phyloP scores from a whole-genome alignment of 169 alveolate species.

The Plasmodium chabaudi region DNA sequence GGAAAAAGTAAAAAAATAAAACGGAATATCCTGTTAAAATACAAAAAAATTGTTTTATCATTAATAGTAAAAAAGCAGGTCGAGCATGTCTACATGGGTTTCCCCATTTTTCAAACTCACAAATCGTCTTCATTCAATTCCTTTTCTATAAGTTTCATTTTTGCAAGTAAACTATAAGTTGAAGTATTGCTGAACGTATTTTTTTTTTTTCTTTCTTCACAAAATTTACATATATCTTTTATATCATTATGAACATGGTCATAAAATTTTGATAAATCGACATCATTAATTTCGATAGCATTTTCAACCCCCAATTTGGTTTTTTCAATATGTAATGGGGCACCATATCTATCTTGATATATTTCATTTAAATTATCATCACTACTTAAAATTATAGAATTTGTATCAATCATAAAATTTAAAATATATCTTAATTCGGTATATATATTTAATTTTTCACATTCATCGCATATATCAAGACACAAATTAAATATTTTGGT shows the following conservation, averaged over 20 bases:
- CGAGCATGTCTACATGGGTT: too few species aligned
- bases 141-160: slow-evolving; percentile 15
- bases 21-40: too few species aligned
- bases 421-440: slow-evolving; percentile 55
- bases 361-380: slow-evolving; percentile 37
- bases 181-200: slow-evolving; percentile 51
- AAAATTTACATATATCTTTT: slow-evolving; percentile 29
- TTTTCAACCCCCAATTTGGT: slow-evolving; percentile 52
- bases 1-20: too few species aligned
- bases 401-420: slow-evolving; percentile 70
- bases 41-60: too few species aligned
- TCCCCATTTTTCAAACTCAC: too few species aligned
- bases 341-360: slow-evolving; percentile 73
- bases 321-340: slow-evolving; percentile 53
- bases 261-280: slow-evolving; percentile 8
- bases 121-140: slow-evolving; percentile 15
- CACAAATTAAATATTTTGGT: slow-evolving; percentile 27
- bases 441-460: slow-evolving; percentile 32
- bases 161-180: slow-evolving; percentile 14
- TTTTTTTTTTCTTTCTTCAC: slow-evolving; percentile 37
- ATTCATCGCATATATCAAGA: slow-evolving; percentile 44
- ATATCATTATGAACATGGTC: slow-evolving; percentile 19
- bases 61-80: too few species aligned
- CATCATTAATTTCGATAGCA: slow-evolving; percentile 41
- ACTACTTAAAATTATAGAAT: slow-evolving; percentile 45